Conservation (phyloP, 208 protist species). For the Trypanosoma cruzi region DNA sequence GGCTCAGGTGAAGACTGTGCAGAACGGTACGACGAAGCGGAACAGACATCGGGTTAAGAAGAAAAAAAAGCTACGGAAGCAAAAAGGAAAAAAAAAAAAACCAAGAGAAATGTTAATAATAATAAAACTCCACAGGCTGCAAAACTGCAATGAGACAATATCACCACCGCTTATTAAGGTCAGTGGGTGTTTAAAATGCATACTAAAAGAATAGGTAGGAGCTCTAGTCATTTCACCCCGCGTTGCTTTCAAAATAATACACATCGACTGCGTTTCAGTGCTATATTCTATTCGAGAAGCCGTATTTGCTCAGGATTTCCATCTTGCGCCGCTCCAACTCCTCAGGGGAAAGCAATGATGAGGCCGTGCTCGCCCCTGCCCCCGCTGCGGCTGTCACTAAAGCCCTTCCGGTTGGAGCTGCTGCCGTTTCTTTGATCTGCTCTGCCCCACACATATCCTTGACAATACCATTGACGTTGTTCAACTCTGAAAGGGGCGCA, state of each 20-base stretch:
- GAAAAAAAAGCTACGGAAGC: background rate
- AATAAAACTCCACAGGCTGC: background rate
- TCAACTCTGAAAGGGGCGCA: background rate
- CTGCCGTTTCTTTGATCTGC: background rate
- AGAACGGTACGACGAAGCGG: constrained; percentile 65
- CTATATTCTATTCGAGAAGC: constrained; percentile 17
- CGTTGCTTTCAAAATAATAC: background rate
- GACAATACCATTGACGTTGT: background rate
- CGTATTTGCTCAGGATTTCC: constrained; percentile 89
- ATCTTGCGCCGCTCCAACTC: constrained; percentile 92
- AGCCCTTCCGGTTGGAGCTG: background rate
- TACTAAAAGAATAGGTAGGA: no score
- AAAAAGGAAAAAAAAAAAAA: constrained; percentile 23
- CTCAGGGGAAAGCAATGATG: constrained; percentile 46
- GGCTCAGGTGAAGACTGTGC: constrained; percentile 76
- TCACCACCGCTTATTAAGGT: no score
- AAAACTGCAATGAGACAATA: no score
- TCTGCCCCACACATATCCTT: background rate
- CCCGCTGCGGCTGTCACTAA: background rate
- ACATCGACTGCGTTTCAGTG: constrained; percentile 2
- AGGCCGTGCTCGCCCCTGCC: background rate
- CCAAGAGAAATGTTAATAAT: background rate
- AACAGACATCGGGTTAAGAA: constrained; percentile 34
- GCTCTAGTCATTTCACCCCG: no score
- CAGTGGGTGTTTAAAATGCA: no score